Evolutionary conservation across 495 filamentous ascomycete species (phyloP), one percentile per base, ranked within the genome.

Genomic region (Friedmanniomyces simplex): DNA sequence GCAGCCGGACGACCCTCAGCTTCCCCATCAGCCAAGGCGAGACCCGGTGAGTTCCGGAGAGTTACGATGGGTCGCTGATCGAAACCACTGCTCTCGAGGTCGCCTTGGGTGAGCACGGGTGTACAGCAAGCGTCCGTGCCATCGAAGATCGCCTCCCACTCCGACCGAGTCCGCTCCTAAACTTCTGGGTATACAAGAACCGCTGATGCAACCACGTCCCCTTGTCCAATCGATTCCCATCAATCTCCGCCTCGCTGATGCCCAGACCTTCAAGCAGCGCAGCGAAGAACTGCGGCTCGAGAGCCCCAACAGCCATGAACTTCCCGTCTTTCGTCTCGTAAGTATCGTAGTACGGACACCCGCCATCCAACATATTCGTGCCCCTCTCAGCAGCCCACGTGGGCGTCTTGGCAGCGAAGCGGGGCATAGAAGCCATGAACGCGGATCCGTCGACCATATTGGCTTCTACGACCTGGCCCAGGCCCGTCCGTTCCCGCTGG

Each of bases 381-480:
- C 91, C 91, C 37, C 91, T 76, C 25, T 77, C 75, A 11, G 64
- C 67, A 61, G 74, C 63, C 74, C 89, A 90, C 6, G 79, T 57
- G 1, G 78, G 73, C 0, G 62, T 82, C 54, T 85, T 80, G 28
- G 72, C 70, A 43, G 71, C 71, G 26, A 93, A 76, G 52, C 91
- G 73, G 34, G 85, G 81, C 69, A 91, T 90, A 0, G 82, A 84
- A 1, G 84, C 84, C 13, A 97, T 69, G 65, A 89, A 90, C 10
- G 81, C 79, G 21, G 79, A 79, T 0, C 91, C 91, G 70, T 97
- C 91, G 6, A 96, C 91, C 91, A 97, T 97, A 71, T 95, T 96
- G 2, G 85, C 88, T 70, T 96, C 89, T 0, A 97, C 90, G 1
- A 96, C 80, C 71, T 95, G 89, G 0, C 90, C 91, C 14, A 74